Evolutionary conservation across 176 grass and related monocot genomes (phyloP).

Genomic region (Dendrocalamus sinicus): DNA sequence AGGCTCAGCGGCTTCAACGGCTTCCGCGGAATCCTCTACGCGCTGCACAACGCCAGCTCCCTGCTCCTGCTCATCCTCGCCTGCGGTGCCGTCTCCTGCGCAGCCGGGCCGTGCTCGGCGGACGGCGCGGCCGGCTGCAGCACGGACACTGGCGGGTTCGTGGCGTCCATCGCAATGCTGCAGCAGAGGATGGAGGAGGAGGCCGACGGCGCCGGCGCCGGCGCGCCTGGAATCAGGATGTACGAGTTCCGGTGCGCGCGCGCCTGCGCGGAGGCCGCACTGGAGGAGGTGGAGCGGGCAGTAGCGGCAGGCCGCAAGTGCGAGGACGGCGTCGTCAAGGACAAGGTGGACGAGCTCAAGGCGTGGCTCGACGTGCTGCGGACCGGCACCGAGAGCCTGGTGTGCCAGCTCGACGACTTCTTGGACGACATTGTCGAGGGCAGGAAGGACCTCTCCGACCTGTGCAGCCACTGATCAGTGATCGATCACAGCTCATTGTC

Average conservation of each 20-base stretch:
- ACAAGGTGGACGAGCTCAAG: conserved; percentile 76
- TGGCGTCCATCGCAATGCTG: conserved; percentile 72
- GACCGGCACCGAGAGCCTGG: conserved; percentile 80
- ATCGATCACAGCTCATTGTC: not conserved
- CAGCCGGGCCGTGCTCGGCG: conserved; percentile 2
- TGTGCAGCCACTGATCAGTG: conserved; percentile 82
- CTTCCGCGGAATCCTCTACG: conserved; percentile 81
- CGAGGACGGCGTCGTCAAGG: conserved; percentile 51
- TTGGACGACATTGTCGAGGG: conserved; percentile 99
- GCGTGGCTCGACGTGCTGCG: conserved; percentile 79
- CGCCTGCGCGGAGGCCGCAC: conserved; percentile 64
- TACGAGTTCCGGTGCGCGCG: conserved; percentile 66
- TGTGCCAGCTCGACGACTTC: conserved; percentile 94
- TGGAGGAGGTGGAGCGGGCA: conserved; percentile 73
- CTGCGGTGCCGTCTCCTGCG: conserved; percentile 54
- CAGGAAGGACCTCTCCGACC: conserved; percentile 91
- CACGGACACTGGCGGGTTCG: conserved; percentile 47
- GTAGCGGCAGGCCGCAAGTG: conserved; percentile 35
- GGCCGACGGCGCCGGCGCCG: conserved; percentile 14
- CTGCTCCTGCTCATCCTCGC: conserved; percentile 80
- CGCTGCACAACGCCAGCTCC: conserved; percentile 82
- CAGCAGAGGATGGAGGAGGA: conserved; percentile 75
- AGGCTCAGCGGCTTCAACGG: conserved; percentile 84
- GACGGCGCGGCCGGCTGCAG: not conserved
- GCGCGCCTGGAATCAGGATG: conserved; percentile 56